Base-by-base conservation (phyloP, 2,329 filamentous ascomycete genomes). In the Scedosporium minutisporum region DNA sequence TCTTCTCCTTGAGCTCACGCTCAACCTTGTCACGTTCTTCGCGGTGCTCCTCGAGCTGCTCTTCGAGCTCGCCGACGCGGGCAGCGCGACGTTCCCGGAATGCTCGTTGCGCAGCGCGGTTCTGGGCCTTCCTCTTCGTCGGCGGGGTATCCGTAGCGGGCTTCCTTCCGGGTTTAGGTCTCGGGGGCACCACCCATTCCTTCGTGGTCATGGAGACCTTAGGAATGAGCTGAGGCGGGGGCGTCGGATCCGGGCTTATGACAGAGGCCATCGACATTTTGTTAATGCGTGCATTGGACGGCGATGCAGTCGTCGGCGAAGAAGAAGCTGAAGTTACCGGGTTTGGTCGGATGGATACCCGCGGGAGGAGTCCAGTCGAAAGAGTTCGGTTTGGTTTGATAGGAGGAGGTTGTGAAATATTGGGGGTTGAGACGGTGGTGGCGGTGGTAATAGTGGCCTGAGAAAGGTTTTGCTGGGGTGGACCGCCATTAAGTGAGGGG, bases 71-170 rank as follows among this genome's bases (percentile, higher is more conserved):
- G 46, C 89, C 87, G 6, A 97, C 90, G 46, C 91, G 89, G 25
- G 91, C 90, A 2, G 91, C 91, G 66, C 93, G 85, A 63, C 93
- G 83, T 75, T 96, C 92, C 41, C 93, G 84, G 75, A 97, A 97
- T 1, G 90, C 91, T 64, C 93, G 82, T 77, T 97, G 93, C 3
- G 93, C 93, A 57, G 91, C 90, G 64, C 95, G 85, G 74, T 97
- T 97, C 77, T 97, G 95, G 1, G 91, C 90, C 79, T 97, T 96
- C 67, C 95, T 86, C 78, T 96, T 96, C 53, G 92, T 96, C 1
- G 90, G 90, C 14, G 93, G 92, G 61, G 93, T 96, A 71, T 97
- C 93, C 42, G 91, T 96, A 57, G 91, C 91, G 3, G 93, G 93
- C 80, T 97, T 97, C 68, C 93, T 87, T 58, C 93, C 93, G 23